Evolutionary conservation across 2,329 filamentous ascomycete genomes (phyloP).

Genomic region (Aspergillus proliferans): DNA sequence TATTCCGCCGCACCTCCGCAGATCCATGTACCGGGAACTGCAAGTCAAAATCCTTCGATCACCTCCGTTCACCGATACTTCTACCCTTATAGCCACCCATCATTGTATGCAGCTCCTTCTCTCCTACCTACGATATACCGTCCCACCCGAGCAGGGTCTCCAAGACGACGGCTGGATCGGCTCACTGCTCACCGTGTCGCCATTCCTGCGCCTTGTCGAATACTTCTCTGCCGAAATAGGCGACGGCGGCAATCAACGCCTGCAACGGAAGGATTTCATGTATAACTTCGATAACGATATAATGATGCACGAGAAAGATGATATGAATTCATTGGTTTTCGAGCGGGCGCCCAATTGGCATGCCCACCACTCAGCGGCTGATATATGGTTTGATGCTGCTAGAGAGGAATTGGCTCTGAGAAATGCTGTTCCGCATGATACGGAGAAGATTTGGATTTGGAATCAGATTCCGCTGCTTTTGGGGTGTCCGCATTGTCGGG

Average conservation of each 20-base stretch:
- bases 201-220: conserved; percentile 35
- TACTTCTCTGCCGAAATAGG: conserved; percentile 41
- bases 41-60: conserved; percentile 33
- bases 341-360: conserved; percentile 22
- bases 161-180: conserved; percentile 35
- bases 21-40: conserved; percentile 29
- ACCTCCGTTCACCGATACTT: conserved; percentile 36
- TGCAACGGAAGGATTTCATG: conserved; percentile 40
- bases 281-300: conserved; percentile 37
- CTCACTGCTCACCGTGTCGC: conserved; percentile 34
- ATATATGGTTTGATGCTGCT: conserved; percentile 37
- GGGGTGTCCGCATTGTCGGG: conserved; percentile 28
- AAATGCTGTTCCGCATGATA: conserved; percentile 25
- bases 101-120: conserved; percentile 38
- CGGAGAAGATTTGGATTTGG: conserved; percentile 29
- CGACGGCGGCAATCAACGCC: conserved; percentile 34
- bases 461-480: conserved; percentile 31
- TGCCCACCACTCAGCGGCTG: conserved; percentile 27
- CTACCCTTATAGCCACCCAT: conserved; percentile 35
- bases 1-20: conserved; percentile 27
- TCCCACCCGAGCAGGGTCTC: conserved; percentile 25
- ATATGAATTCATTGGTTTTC: conserved; percentile 34
- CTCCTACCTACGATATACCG: conserved; percentile 32
- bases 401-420: conserved; percentile 24
- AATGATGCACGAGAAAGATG: conserved; percentile 30